These are phyloP conservation scores for Laguncularia racemosa DNA, from an alignment of 345 rosid genomes.

Conservation along the genomic window DNA sequence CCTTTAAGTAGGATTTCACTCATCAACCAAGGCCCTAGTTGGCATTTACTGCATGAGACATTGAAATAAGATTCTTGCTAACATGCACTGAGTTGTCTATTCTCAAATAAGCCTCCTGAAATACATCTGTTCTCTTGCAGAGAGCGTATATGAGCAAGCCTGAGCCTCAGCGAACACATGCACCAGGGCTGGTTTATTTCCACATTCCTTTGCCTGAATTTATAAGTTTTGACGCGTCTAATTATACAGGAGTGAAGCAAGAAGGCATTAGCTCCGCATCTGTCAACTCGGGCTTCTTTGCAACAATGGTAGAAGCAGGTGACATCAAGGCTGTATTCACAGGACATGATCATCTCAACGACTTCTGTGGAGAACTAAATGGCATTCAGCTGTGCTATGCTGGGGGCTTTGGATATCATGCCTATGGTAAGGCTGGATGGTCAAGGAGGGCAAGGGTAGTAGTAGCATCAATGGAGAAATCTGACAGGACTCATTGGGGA, in stretches of 20 bases:
- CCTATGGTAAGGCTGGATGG: constrained; percentile 92
- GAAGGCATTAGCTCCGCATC: constrained; percentile 61
- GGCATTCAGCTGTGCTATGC: constrained; percentile 87
- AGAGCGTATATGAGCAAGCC: constrained; percentile 53
- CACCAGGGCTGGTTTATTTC: constrained; percentile 84
- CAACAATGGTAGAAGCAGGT: constrained; percentile 66
- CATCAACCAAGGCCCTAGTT: too few relatives aligned
- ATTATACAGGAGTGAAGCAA: constrained; percentile 63
- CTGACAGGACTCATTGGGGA: constrained; percentile 54
- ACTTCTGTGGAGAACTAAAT: constrained; percentile 61
- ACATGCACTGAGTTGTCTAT: too few relatives aligned
- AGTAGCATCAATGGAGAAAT: constrained; percentile 59
- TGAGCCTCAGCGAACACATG: constrained; percentile 42
- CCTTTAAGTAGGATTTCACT: too few relatives aligned
- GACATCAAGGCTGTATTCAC: constrained; percentile 83
- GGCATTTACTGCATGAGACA: too few relatives aligned
- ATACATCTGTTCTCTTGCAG: constrained; percentile 23
- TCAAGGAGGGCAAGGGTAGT: constrained; percentile 77
- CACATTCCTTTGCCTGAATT: constrained; percentile 94
- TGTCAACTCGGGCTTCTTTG: constrained; percentile 86
- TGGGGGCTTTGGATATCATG: constrained; percentile 95
- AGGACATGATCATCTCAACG: constrained; percentile 87
- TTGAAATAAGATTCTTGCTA: too few relatives aligned
- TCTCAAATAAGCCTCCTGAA: too few relatives aligned
- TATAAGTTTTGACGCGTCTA: constrained; percentile 40